A percentile compares a stretch with the other conserved stretches of the same genome.
phyloP scores from a whole-genome alignment of 768 basidiomycete species.

The Lentinula raphanica region DNA sequence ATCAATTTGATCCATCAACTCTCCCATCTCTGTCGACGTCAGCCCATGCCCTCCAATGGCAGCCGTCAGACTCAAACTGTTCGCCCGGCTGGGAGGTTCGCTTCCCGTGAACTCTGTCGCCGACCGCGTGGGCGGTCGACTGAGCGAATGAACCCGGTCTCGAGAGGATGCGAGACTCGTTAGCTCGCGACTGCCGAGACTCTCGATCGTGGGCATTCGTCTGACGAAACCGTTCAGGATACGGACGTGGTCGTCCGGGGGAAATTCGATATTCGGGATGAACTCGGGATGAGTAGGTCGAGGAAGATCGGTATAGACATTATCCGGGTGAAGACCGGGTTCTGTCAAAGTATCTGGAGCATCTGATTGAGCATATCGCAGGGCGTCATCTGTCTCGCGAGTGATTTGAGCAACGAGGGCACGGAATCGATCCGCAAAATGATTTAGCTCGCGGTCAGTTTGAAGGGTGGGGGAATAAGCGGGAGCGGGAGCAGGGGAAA shows the following conservation, averaged over 20 bases:
- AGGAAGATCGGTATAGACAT: constrained; percentile 8
- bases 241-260: constrained; percentile 32
- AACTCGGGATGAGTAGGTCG: not conserved
- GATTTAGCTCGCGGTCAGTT: constrained; percentile 31
- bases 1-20: constrained; percentile 18
- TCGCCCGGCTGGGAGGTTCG: constrained; percentile 32
- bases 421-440: constrained; percentile 48
- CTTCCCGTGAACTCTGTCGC: constrained; percentile 23
- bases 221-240: constrained; percentile 60
- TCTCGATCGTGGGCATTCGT: constrained; percentile 81
- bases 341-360: constrained; percentile 14
- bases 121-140: constrained; percentile 36
- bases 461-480: not conserved
- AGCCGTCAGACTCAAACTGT: constrained; percentile 21
- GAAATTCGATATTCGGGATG: not conserved
- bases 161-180: constrained; percentile 21
- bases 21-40: constrained; percentile 29
- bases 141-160: constrained; percentile 19
- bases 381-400: constrained; percentile 47
- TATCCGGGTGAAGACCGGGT: constrained; percentile 10
- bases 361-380: constrained; percentile 29
- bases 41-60: constrained; percentile 13
- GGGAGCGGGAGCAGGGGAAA: not conserved
- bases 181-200: constrained; percentile 61
- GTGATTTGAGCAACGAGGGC: constrained; percentile 44